Base-by-base conservation (phyloP, 495 filamentous ascomycete species). In the Chaetomium cochliodes region DNA sequence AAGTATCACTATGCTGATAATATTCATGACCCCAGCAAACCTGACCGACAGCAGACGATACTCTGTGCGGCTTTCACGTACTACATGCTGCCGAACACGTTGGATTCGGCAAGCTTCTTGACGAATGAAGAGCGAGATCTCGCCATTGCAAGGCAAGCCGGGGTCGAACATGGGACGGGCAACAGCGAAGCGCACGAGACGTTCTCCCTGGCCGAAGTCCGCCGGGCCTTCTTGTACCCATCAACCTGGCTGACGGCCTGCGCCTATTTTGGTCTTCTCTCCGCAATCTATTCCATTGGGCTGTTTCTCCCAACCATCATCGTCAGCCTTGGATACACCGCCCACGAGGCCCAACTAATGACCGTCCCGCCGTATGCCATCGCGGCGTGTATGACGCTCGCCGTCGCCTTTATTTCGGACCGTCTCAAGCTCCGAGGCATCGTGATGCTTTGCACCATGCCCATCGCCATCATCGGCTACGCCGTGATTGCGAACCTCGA, bases 321-420 rank as follows among this genome's bases (percentile, higher is more conserved):
- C 47, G 5, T 50, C 5, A 5, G 47, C 7, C 47, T 50, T 5
- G 47, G 47, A 50, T 50, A 50, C 47, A 50, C 47, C 1, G 47
- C 47, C 47, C 22, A 50, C 47, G 47, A 50, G n/a, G 47, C 47
- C n/a, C 47, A 50, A 20, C 47, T 50, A 0, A 50, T 50, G 47
- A 50, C 47, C 2, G 50, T 53, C 12, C 50, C 50, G 7, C 50
- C 50, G 5, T 30, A 28, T 16, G 23, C 50, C 25, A 6, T 15
- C 23, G 22, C 25, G 23, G 23, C 50, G 9, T 26, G 8, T 12
- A 28, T 28, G 11, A 26, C 50, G 23, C 50, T 53, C 23, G 50
- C 13, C 25, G 50, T 53, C 12, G 50, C 50, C 23, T 30, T 53
- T 16, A 26, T 16, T 11, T 53, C 50, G 2, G 50, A 53, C 25